Evolutionary conservation across 2,329 filamentous ascomycete species (phyloP), one percentile per base, ranked within the genome.

Genomic region (Diaporthe australafricana): DNA sequence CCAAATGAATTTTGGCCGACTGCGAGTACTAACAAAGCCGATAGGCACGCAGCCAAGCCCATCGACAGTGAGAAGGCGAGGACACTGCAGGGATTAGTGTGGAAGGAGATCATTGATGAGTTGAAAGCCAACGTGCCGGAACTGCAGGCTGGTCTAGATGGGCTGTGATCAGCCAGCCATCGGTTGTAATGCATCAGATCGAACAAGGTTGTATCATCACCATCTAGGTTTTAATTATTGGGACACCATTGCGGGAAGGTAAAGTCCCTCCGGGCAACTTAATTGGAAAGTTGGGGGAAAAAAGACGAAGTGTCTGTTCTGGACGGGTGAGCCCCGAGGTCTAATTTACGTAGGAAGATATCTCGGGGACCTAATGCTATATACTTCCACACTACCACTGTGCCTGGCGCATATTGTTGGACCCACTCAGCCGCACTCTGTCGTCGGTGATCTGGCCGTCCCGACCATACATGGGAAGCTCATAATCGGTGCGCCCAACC

Each of bases 41-140:
- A n/a, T n/a, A 70, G 67, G 27, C 27, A 67, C 32, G 38, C 71
- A 8, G 50, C 35, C 8, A 4, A 25, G 3, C 32, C 66, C 20
- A 8, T 72, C 5, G 57, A 47, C 17, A 72, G 56, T 60, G 57
- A 65, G n/a, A 30, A n/a, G 22, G 56, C 40, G 7, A 38, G 52
- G 38, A 52, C 53, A 30, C 47, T 66, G 27, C 71, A 72, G 32
- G 47, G n/a, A 20, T n/a, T 56, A 14, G 66, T 70, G 27, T 72
- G 71, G 71, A 62, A 66, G 32, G 71, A 72, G 50, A 65, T 66
- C 4, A 22, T 62, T 42, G 56, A 40, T 62, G 40, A 38, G 22
- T 42, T 62, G 30, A 40, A 42, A 62, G 56, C 27, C 30, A 35
- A 62, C 17, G 56, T 62, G 38, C 56, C 56, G 22, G 56, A 62